phyloP scores from a whole-genome alignment of 1,284 basidiomycete genomes.

The Dichomitus squalens region DNA sequence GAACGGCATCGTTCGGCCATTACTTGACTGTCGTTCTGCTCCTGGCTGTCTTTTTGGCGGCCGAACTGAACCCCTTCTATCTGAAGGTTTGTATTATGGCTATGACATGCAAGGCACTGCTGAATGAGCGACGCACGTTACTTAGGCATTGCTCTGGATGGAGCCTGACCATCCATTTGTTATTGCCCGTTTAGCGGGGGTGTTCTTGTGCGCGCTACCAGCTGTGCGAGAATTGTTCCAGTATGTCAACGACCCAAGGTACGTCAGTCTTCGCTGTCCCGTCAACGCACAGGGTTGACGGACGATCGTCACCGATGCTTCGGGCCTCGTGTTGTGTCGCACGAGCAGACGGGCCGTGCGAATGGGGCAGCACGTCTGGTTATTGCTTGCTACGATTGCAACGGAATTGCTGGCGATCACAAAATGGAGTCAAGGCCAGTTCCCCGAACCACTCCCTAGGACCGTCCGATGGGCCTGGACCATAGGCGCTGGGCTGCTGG shows the following conservation, averaged over 20 bases:
- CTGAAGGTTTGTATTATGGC: conserved; percentile 57
- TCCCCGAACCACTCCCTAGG: conserved; percentile 61
- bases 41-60: conserved; percentile 77
- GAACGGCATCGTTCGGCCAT: conserved; percentile 74
- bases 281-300: conserved; percentile 7
- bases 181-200: conserved; percentile 69
- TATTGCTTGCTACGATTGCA: conserved; percentile 77
- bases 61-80: conserved; percentile 85
- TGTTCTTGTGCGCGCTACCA: conserved; percentile 82
- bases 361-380: conserved; percentile 87
- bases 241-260: conserved; percentile 80
- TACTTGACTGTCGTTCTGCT: conserved; percentile 76
- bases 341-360: conserved; percentile 64
- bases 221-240: conserved; percentile 80
- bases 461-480: conserved; percentile 68
- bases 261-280: conserved; percentile 30
- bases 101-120: conserved; percentile 4
- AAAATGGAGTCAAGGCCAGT: conserved; percentile 80
- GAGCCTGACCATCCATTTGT: conserved; percentile 85
- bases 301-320: conserved; percentile 17
- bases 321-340: conserved; percentile 5
- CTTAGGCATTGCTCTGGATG: conserved; percentile 79
- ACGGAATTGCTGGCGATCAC: conserved; percentile 75
- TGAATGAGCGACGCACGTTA: background rate
- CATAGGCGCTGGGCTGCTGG: conserved; percentile 53